These are phyloP conservation scores for Pyrenophora seminiperda DNA, from an alignment of 2,329 filamentous ascomycete genomes.

Conservation along the genomic window DNA sequence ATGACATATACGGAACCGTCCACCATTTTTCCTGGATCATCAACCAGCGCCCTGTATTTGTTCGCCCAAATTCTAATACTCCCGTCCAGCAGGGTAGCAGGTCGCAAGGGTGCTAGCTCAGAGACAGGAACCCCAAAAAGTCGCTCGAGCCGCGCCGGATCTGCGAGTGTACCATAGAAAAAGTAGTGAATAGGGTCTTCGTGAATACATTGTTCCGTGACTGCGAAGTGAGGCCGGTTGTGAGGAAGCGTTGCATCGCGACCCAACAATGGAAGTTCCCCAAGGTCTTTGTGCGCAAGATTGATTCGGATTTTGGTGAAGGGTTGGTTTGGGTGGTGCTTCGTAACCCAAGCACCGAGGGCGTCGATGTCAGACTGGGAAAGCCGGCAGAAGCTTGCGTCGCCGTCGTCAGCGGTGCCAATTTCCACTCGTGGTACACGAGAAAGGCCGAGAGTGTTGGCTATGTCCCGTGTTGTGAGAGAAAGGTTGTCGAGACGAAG, in stretches of 20 bases:
- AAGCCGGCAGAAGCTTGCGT: conserved; percentile 7
- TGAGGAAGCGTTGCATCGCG: background rate
- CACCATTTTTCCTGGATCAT: background rate
- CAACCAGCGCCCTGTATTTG: background rate
- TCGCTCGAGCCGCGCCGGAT: background rate
- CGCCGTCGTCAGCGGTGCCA: conserved; percentile 8
- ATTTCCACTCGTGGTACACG: conserved; percentile 6
- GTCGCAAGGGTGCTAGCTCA: background rate
- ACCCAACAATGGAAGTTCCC: background rate
- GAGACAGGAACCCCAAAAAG: background rate
- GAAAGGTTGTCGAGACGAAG: conserved; percentile 6
- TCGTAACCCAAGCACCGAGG: background rate
- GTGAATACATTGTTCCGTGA: fast-evolving
- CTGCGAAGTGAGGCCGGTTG: background rate
- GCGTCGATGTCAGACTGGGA: background rate
- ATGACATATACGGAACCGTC: background rate
- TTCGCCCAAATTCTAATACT: background rate
- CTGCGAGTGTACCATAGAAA: background rate
- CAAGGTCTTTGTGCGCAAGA: background rate
- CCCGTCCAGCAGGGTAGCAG: background rate
- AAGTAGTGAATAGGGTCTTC: background rate
- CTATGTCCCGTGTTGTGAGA: background rate
- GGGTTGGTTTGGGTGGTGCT: background rate
- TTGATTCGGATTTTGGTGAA: background rate
- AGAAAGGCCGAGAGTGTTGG: background rate